Evolutionary conservation across 306 rosid genomes (phyloP), one percentile per base, ranked within the genome.

Genomic region (Prunus campanulata): DNA sequence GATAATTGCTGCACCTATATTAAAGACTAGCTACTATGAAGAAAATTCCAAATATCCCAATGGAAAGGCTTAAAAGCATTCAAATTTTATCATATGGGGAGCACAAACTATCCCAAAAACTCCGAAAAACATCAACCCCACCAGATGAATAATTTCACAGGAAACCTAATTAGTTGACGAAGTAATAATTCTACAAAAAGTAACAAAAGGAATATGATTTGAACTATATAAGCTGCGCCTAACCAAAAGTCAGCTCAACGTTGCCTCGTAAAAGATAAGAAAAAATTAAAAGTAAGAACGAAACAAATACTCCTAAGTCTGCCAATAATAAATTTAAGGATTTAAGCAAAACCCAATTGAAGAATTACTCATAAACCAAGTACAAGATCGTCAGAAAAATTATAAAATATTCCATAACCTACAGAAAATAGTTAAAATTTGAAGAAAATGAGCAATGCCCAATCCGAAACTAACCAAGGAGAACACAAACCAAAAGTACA

Each of bases 371-470:
- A 46, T 35, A 68, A 49, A 68, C 55, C 20, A 57, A 72, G 54
- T 14, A 29, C 19, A 60, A 44, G 49, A 39, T 46, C 19, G 46
- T 35, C 64, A 60, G 25, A 60, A 48, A n/a, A 9, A 6, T 8
- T 50, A 13, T 4, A 8, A 0, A 70, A 6, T 2, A 70, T 49
- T 48, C 30, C 35, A 5, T 13, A 72, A 55, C 12, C 13, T 27
- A 25, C 35, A 52, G 35, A 35, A 72, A 51, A 25, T 30, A 55
- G 10, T 10, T 49, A 39, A 71, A 76, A 39, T 22, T 27, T 46
- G 74, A 47, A 66, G 42, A 70, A 63, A 39, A 20, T 5, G 20
- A 79, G 56, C 79, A 72, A 72, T 61, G 77, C 72, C 47, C 48
- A 65, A 16, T 19, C 25, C 24, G 20, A 70, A 71, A 57, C 52